Base-by-base conservation (phyloP, 495 filamentous ascomycete genomes). In the Aspergillus indologenus region DNA sequence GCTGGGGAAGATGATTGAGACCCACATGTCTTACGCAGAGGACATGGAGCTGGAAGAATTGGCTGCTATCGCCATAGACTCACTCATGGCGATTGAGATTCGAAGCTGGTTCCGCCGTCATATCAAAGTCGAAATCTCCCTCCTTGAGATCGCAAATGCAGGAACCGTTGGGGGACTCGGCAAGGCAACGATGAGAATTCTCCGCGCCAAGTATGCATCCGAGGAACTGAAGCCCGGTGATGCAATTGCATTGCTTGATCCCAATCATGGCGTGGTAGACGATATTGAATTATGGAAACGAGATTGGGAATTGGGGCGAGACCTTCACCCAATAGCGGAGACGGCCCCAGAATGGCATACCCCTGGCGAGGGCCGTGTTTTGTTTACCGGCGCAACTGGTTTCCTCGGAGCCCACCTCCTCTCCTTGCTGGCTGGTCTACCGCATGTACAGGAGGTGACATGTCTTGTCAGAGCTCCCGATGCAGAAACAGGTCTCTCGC, bases 11-110 rank as follows among this genome's bases (percentile, higher is more conserved):
- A 58, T 68, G 57, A 52, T 81, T 2, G 71, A 60, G 19, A 61
- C 54, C 9, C 70, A 80, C 22, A 63, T 78, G 45, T 57, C 78
- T 17, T 63, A 66, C 22, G 29, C 68, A 14, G 70, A 74, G 7
- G 51, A 54, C 15, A 34, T 58, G 22, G 31, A 19, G 7, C 14
- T 7, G 7, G 72, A 74, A 2, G 75, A 76, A 8, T 22, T 77
- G 8, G 62, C 68, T 6, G 60, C 62, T 20, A 56, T 77, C 17
- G 75, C 72, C 0, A 58, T 80, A 1, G 78, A 81, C 46, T 78
- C 75, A 0, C 59, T 80, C 14, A 68, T 81, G 42, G 65, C 68
- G 0, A 72, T 81, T 45, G 77, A 80, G 58, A 61, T 81, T 40
- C 64, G 75, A 8, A 71, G 61, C 26, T 81, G 77, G 78, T 74